Conservation (phyloP, 345 rosid genomes). For the Arabidopsis suecica region DNA sequence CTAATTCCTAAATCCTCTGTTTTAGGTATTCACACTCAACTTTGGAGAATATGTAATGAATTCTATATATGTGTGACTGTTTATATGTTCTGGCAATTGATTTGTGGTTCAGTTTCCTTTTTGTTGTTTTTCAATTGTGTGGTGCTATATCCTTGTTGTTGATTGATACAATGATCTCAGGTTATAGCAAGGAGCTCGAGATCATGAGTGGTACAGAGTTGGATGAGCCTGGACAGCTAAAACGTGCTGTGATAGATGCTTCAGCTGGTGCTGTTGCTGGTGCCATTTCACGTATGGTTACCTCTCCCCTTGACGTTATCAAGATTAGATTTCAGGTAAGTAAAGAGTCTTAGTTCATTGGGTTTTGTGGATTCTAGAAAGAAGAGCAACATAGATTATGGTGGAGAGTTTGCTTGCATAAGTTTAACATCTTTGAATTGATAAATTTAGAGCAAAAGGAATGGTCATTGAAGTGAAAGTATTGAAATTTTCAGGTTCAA, state of each 20-base stretch:
- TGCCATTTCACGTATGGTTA: conserved; percentile 23
- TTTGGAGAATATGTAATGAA: background rate
- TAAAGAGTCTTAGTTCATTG: background rate
- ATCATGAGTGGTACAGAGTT: conserved; percentile 23
- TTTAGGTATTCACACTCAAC: background rate
- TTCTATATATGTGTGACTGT: too few relatives aligned
- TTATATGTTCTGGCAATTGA: too few relatives aligned
- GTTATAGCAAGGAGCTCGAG: background rate
- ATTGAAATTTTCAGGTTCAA: conserved; percentile 6
- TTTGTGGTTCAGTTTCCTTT: background rate
- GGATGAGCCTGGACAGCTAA: conserved; percentile 11
- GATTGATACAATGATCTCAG: conserved; percentile 10
- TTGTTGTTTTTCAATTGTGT: background rate
- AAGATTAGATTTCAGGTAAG: conserved; percentile 22
- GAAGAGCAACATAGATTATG: too few relatives aligned
- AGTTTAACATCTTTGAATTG: background rate
- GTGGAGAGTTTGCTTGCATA: background rate
- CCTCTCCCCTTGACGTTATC: conserved; percentile 21
- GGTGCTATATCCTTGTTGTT: conserved; percentile 12
- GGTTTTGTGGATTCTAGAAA: background rate
- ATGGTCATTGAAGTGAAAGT: background rate
- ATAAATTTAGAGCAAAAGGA: background rate
- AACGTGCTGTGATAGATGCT: conserved; percentile 25
- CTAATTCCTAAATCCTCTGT: background rate
- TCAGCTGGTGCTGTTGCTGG: conserved; percentile 26